Conservation (phyloP, 2,329 filamentous ascomycete species). For the Colletotrichum tamarilloi region DNA sequence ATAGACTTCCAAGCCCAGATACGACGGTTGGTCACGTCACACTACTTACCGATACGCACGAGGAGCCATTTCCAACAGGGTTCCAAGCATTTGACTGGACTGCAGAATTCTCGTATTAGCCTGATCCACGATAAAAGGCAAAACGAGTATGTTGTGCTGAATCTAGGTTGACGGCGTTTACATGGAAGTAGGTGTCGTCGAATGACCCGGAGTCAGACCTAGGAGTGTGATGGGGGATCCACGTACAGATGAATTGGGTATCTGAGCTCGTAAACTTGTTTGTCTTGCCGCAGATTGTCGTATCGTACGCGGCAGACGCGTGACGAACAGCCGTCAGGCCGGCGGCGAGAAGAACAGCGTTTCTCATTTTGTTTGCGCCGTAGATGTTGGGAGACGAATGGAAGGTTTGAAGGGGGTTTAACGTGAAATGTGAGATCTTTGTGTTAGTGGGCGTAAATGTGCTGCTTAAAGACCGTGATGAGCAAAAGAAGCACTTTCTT, state of each 20-base stretch:
- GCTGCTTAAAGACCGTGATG: background rate
- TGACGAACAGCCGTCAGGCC: slow-evolving; percentile 27
- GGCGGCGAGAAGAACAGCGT: slow-evolving; percentile 24
- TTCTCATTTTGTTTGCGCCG: slow-evolving; percentile 23
- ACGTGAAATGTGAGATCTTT: background rate
- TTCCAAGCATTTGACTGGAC: slow-evolving; percentile 47
- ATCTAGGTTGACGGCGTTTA: background rate
- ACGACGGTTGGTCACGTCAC: background rate
- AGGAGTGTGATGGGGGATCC: background rate
- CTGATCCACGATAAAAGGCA: background rate
- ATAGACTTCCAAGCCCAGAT: background rate
- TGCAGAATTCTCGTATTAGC: slow-evolving; percentile 28
- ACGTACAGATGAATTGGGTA: slow-evolving; percentile 41
- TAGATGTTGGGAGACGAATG: background rate
- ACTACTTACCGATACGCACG: slow-evolving; percentile 44
- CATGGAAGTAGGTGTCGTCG: background rate
- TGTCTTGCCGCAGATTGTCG: slow-evolving; percentile 41
- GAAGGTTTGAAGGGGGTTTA: background rate
- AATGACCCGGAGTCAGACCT: background rate
- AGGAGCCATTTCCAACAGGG: slow-evolving; percentile 41
- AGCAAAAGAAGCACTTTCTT: background rate
- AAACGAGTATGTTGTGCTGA: background rate
- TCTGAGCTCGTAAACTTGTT: slow-evolving; percentile 40
- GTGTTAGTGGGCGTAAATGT: background rate
- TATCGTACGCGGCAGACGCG: slow-evolving; percentile 40